Base-by-base conservation (phyloP, 1,139 yeast genomes). In the Diutina neorugosa region DNA sequence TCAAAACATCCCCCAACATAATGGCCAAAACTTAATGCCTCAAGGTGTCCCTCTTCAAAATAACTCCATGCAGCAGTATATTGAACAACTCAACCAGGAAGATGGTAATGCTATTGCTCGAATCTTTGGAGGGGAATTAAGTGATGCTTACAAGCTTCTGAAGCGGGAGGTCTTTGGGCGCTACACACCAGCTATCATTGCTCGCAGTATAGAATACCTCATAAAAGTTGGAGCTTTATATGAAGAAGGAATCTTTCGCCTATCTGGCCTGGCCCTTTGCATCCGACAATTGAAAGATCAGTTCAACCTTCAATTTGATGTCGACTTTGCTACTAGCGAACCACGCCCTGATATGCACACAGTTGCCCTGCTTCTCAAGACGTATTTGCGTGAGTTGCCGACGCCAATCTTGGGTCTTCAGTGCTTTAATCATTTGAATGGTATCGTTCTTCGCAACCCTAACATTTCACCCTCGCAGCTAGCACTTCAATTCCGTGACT, bases 241-340 rank as follows among this genome's bases (percentile, higher is more conserved):
- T 57, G 96, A 89, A 65, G 96, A 91, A 63, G 98, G 98, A 3
- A 80, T 93, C 1, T 93, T 93, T 69, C 74, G 98, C 57, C 71
- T 91, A 54, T 88, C 94, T 66, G 98, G 98, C 2, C 86, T 96
- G 40, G 87, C 93, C 53, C 78, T 91, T 0, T 76, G 84, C 51
- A 88, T 93, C 25, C 78, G 87, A 55, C 78, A 76, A 44, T 74
- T 93, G 51, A 88, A 86, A 61, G 88, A 83, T 46, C 74, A 72
- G 52, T 93, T 90, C 66, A 82, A 82, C 61, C 65, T 61, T 25
- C 73, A 78, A 16, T 78, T 77, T 57, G 98, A 91, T 64, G 71
- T 88, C 53, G 90, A 90, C 62, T 70, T 93, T 55, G 68, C 75
- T 42, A 67, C 67, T 21, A 62, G 37, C 19, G 27, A 25, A 19